Conservation (phyloP, 1,284 basidiomycete species). For the Vanrija humicola region DNA sequence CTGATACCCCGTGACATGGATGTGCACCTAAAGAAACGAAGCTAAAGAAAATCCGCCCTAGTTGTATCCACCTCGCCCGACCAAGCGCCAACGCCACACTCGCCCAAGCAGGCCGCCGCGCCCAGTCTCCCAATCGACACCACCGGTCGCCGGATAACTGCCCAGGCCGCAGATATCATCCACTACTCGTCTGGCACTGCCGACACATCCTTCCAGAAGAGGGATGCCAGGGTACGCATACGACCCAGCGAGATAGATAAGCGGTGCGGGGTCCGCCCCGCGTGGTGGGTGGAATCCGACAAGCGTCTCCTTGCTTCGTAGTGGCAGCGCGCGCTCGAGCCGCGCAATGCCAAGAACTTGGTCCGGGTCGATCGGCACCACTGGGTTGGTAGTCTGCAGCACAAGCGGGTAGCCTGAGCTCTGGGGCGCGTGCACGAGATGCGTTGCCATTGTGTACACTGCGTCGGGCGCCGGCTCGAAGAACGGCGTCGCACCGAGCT, state of each 20-base stretch:
- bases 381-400: constrained; percentile 70
- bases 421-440: constrained; percentile 48
- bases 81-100: constrained; percentile 32
- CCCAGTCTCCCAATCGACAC: constrained; percentile 34
- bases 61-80: background rate
- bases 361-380: constrained; percentile 54
- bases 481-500: constrained; percentile 18
- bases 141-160: background rate
- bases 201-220: constrained; percentile 50
- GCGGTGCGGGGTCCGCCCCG: background rate
- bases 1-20: no score
- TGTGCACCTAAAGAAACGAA: no score
- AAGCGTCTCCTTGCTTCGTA: constrained; percentile 18
- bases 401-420: constrained; percentile 33
- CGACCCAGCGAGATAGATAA: constrained; percentile 43
- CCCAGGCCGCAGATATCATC: constrained; percentile 18
- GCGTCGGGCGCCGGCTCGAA: constrained; percentile 18
- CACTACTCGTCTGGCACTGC: constrained; percentile 38
- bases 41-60: no score
- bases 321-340: constrained; percentile 55
- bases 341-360: constrained; percentile 58
- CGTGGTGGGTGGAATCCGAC: constrained; percentile 10
- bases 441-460: constrained; percentile 63
- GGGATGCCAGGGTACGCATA: constrained; percentile 50
- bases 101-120: constrained; percentile 23